Base-by-base conservation (phyloP, 2,329 filamentous ascomycete species). In the Aphanocladium album region DNA sequence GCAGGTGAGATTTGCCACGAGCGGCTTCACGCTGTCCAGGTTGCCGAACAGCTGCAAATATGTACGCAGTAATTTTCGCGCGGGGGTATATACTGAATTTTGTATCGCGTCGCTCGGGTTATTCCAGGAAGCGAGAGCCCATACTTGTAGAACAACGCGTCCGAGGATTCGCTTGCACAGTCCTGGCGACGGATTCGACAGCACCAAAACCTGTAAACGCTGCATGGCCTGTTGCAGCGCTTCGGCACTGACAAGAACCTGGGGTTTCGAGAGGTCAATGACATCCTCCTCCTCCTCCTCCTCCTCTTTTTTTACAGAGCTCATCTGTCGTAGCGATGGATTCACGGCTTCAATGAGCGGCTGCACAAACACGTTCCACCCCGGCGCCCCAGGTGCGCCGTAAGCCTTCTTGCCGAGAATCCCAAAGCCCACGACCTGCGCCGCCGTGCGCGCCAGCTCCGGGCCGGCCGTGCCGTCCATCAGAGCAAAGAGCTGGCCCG, bases 121-220 rank as follows among this genome's bases (percentile, higher is more conserved):
- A 1, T 72, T 67, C 79, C 84, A 85, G 5, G 81, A 82, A 1
- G 82, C 75, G 17, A 90, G 68, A 1, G 80, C 76, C 88, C 88
- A 91, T 0, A 91, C 73, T 1, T 87, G 81, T 5, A 85, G 71
- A 2, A 89, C 66, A 2, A 89, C 68, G 0, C 83, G 83, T 2
- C 77, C 74, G 2, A 90, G 71, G 0, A 91, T 74, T 55, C 88
- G 78, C 64, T 80, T 85, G 49, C 85, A 82, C 11, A 90, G 72
- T 0, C 86, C 86, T 0, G 87, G 84, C 60, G 89, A 87, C 0
- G 87, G 86, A 67, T 88, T 88, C 0, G 86, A 87, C 21, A 82
- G 76, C 1, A 86, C 69, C 1, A 91, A 72, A 0, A 79, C 76
- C 39, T 77, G 78, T 1, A 91, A 70, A 17, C 87, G 79, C 35